Percentiles rank a stretch among this genome's conserved stretches.
phyloP scores from a whole-genome alignment of 192 early-diverging fungal genomes.

The Podila verticillata region DNA sequence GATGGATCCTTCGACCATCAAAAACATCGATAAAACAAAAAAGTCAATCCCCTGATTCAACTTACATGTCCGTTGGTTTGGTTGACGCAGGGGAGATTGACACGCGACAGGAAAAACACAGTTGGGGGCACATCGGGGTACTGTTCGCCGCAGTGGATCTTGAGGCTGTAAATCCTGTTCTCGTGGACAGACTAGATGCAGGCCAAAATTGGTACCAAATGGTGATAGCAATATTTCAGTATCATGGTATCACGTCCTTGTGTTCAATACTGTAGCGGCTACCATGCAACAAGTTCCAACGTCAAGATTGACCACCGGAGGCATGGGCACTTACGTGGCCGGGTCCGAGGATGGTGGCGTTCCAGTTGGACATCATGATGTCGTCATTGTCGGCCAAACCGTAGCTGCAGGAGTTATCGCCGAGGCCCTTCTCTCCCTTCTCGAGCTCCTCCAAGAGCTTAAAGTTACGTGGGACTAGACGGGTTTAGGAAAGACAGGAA shows the following conservation, averaged over 20 bases:
- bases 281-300: not conserved
- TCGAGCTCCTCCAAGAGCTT: constrained; percentile 96
- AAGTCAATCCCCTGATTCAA: not conserved
- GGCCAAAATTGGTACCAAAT: not conserved
- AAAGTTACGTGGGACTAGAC: constrained; percentile 96
- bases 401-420: constrained; percentile 94
- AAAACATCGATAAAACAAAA: too few species aligned
- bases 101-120: constrained; percentile 81
- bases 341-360: constrained; percentile 94
- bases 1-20: not conserved
- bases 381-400: constrained; percentile 89
- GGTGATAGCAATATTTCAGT: not conserved
- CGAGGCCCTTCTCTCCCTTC: constrained; percentile 95
- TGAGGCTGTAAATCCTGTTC: constrained; percentile 93
- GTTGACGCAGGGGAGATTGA: constrained; percentile 91
- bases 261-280: not conserved
- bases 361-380: constrained; percentile 86
- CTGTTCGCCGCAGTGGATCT: constrained; percentile 81
- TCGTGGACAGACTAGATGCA: constrained; percentile 85
- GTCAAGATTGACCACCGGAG: too few species aligned
- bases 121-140: constrained; percentile 88
- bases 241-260: too few species aligned
- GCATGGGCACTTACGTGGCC: constrained; percentile 65
- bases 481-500: not conserved
- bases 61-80: constrained; percentile 79